A percentile compares a stretch with the other conserved stretches of the same genome.
Evolutionary conservation across 805 yeast genomes (phyloP).

Genomic region (Starmerella apicola): DNA sequence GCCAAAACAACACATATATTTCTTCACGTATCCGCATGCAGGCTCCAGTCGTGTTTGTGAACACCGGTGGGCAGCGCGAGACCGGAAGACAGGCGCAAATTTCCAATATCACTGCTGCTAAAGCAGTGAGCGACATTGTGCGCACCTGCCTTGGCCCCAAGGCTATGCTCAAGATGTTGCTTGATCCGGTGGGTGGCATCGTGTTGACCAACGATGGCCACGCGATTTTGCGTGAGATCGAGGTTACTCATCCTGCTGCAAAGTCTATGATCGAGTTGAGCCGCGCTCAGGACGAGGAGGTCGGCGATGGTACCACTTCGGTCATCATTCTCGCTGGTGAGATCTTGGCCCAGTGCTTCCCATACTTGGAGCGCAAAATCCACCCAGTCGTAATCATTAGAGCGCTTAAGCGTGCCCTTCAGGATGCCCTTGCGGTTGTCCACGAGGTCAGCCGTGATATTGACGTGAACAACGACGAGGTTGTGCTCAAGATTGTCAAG

Average conservation of each 20-base stretch:
- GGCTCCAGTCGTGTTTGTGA: constrained; percentile 75
- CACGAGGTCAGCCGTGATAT: constrained; percentile 73
- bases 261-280: constrained; percentile 94
- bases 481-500: constrained; percentile 72
- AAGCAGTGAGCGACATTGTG: constrained; percentile 94
- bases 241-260: constrained; percentile 94
- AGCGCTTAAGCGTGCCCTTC: constrained; percentile 80
- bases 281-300: constrained; percentile 97
- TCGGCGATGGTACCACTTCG: constrained; percentile 96
- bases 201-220: constrained; percentile 97
- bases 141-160: constrained; percentile 98
- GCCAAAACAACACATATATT: no score
- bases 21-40: no score
- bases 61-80: constrained; percentile 84
- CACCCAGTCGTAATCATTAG: constrained; percentile 95
- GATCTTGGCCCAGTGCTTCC: constrained; percentile 86
- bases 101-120: constrained; percentile 97
- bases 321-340: constrained; percentile 97
- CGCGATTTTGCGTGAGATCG: constrained; percentile 93
- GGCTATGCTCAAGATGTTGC: constrained; percentile 95
- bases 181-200: constrained; percentile 90
- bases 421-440: constrained; percentile 81
- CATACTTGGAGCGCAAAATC: constrained; percentile 80
- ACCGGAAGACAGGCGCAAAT: constrained; percentile 95
- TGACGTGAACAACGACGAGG: constrained; percentile 69